Evolutionary conservation across 1,284 basidiomycete species (phyloP).

Genomic region (Pulveroboletus sp.): DNA sequence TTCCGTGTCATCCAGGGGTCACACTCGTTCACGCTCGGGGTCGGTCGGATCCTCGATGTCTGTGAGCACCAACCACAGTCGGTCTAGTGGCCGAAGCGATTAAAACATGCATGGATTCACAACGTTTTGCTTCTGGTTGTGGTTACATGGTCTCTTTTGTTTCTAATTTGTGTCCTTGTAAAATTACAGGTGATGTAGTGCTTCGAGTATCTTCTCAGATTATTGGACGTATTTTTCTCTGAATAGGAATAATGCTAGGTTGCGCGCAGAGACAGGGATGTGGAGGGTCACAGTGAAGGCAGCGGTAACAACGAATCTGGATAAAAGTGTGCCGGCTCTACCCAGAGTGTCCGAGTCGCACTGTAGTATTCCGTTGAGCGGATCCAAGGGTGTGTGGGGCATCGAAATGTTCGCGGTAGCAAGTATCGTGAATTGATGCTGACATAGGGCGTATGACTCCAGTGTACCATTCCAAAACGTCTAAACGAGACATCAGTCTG

Average conservation of each 20-base stretch:
- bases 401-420: background rate
- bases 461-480: conserved; percentile 10
- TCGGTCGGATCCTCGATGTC: conserved; percentile 50
- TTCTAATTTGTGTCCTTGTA: conserved; percentile 9
- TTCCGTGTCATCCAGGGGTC: conserved; percentile 19
- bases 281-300: background rate
- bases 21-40: conserved; percentile 27
- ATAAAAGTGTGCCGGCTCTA: background rate
- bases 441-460: background rate
- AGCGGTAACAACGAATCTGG: conserved; percentile 1
- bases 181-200: conserved; percentile 7
- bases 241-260: background rate
- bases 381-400: background rate
- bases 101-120: conserved; percentile 15
- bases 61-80: conserved; percentile 42
- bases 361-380: conserved; percentile 1
- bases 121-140: background rate
- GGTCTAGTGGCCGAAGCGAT: conserved; percentile 25
- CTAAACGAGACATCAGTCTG: background rate
- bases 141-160: background rate
- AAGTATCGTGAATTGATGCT: background rate
- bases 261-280: background rate
- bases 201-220: background rate
- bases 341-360: background rate
- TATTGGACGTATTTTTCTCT: background rate